Conservation (phyloP, 257 asterid species). For the Pogostemon cablin region DNA sequence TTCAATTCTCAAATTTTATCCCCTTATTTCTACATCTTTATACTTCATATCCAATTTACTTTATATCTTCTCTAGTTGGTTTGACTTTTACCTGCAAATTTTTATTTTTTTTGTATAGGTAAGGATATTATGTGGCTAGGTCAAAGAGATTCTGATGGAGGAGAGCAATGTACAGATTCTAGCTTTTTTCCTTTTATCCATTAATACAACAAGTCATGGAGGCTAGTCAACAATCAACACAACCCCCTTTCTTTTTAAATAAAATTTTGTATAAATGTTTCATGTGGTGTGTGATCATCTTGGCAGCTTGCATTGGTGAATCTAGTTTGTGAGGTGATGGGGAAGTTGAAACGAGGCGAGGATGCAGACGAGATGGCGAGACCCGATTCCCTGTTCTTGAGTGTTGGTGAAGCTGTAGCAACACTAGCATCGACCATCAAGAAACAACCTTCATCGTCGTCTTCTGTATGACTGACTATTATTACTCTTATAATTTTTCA, state of each 20-base stretch:
- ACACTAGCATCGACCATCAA: conserved; percentile 50
- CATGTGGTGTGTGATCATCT: neutral
- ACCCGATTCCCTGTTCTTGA: conserved; percentile 59
- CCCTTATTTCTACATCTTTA: too few species aligned
- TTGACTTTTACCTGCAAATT: too few species aligned
- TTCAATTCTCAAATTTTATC: too few species aligned
- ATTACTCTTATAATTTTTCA: neutral
- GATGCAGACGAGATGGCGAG: conserved; percentile 43
- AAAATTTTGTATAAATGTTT: too few species aligned
- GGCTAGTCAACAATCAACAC: conserved; percentile 41
- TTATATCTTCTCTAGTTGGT: too few species aligned
- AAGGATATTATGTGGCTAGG: too few species aligned
- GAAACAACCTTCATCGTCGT: conserved; percentile 27
- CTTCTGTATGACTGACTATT: conserved; percentile 7
- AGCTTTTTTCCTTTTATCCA: too few species aligned
- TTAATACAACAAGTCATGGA: conserved; percentile 20
- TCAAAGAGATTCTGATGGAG: too few species aligned
- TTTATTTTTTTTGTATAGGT: too few species aligned
- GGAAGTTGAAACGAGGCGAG: conserved; percentile 52
- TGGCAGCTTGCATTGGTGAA: conserved; percentile 68
- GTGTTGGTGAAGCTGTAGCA: conserved; percentile 67
- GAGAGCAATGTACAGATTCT: too few species aligned
- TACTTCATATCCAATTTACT: too few species aligned
- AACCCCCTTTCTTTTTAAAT: too few species aligned
- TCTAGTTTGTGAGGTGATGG: conserved; percentile 67